Evolutionary conservation across 208 protist species (phyloP), one percentile per base, ranked within the genome.

Genomic region (Balamuthia mandrillaris): DNA sequence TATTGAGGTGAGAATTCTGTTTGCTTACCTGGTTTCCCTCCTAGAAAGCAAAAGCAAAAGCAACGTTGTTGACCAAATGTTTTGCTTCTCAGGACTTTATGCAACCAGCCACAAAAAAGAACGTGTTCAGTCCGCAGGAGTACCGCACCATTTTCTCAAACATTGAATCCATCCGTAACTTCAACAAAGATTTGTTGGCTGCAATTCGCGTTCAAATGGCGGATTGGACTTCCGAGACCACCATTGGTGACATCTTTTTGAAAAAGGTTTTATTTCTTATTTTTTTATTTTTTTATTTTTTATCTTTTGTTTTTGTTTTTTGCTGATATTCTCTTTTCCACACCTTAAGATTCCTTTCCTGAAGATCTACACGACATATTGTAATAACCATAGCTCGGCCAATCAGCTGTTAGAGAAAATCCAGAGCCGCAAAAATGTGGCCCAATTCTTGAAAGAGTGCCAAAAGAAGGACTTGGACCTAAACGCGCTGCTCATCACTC

Each of bases 311-410:
- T 9, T 35, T 24, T 63, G 24, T 9, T 29, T 24, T 29, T 35
- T 29, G 6, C 18, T 18, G 10, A 18, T 21, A 63, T 63, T 21
- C 12, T 63, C 56, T 63, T 24, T 54, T 54, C 47, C n/a, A n/a
- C n/a, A n/a, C 16, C 60, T 16, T 9, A 33, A 72, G 63, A 72
- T 72, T 33, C 63, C 63, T 9, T 72, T 72, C 63, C 41, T 72
- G 63, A 72, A 72, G 63, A 72, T 72, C 33, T 72, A 72, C 37
- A 72, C 47, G n/a, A 33, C 63, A 14, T 72, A 72, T 21, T 72
- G 63, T 27, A 4, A 41, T 14, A 41, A 72, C 33, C 63, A 72
- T 27, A 72, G 47, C 16, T 21, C 35, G 3, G 63, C 63, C n/a
- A 72, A 72, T 27, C 37, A 72, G 27, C 24, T 72, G 18, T 49